Base-by-base conservation (phyloP, 78 protist genomes). In the Emiliania huxleyi region DNA sequence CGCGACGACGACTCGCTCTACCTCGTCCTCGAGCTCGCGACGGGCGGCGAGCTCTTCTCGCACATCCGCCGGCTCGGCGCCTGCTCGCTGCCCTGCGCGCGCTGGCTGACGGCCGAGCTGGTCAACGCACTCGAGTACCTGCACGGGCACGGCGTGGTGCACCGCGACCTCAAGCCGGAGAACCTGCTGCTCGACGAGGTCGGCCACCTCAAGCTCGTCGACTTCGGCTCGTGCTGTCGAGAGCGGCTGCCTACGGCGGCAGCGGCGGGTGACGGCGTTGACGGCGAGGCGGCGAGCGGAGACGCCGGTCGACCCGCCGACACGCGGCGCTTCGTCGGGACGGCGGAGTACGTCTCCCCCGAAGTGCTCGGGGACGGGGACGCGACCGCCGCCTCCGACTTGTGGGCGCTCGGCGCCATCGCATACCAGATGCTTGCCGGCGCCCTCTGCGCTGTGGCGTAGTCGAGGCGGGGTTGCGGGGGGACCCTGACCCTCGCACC, bases 261-360 rank as follows among this genome's bases (percentile, higher is more conserved):
- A n/a, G n/a, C n/a, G n/a, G n/a, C n/a, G n/a, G n/a, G n/a, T n/a
- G n/a, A n/a, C n/a, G n/a, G n/a, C n/a, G n/a, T n/a, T n/a, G n/a
- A n/a, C n/a, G n/a, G n/a, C n/a, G n/a, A n/a, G n/a, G n/a, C n/a
- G n/a, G n/a, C n/a, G n/a, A n/a, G n/a, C n/a, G n/a, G n/a, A n/a
- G n/a, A n/a, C n/a, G n/a, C n/a, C n/a, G n/a, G n/a, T n/a, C n/a
- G n/a, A n/a, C n/a, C n/a, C n/a, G n/a, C n/a, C n/a, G n/a, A n/a
- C n/a, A n/a, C n/a, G n/a, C n/a, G n/a, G n/a, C n/a, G 56, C 8
- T 77, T 87, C 55, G 52, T 90, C 33, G 98, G 98, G 44, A 96
- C 98, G 19, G 98, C 98, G 0, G 97, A 97, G 94, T 98, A 97
- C 93, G 98, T 97, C 11, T 91, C 98, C 29, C 99, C 99, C 1